Base-by-base conservation (phyloP, 2,329 filamentous ascomycete species). In the Fonsecaea nubica region DNA sequence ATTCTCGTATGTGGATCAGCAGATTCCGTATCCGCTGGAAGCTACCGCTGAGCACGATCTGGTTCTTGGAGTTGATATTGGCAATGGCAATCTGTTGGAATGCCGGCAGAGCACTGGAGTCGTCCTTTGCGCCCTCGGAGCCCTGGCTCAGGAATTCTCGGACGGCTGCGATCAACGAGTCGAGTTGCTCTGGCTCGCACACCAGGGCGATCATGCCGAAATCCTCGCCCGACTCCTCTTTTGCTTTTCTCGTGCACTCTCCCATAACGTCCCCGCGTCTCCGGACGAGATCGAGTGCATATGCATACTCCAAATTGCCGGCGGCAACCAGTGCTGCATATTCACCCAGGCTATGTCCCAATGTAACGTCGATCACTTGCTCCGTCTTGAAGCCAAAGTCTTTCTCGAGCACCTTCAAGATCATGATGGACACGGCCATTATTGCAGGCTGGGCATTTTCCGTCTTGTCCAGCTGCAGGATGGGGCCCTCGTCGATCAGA, bases 171-270 rank as follows among this genome's bases (percentile, higher is more conserved):
- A 96, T 86, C 61, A 97, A 83, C 4, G 83, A 78, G 12, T 83
- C 79, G 65, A 97, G 85, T 76, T 92, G 91, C 70, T 89, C 86
- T 3, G 92, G 90, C 76, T 97, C 93, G 65, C 92, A 96, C 7
- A 98, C 90, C 10, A 97, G 82, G 4, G 94, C 94, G 2, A 97
- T 89, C 94, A 98, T 98, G 75, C 94, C 94, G 75, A 96, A 95
- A 73, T 93, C 91, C 70, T 91, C 91, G 63, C 91, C 91, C 70
- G 89, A 88, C 68, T 86, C 80, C 67, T 87, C 83, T 12, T 85
- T 82, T 4, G 92, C 91, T 30, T 85, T 81, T 71, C 81, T 81
- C 7, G 91, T 93, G 72, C 92, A 93, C 53, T 88, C 84, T 3
- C 90, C 88, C 92, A 97, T 96, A 71, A 90, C 87, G 76, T 93